phyloP scores from a whole-genome alignment of 1,284 basidiomycete species.

The Trametes polyzona region DNA sequence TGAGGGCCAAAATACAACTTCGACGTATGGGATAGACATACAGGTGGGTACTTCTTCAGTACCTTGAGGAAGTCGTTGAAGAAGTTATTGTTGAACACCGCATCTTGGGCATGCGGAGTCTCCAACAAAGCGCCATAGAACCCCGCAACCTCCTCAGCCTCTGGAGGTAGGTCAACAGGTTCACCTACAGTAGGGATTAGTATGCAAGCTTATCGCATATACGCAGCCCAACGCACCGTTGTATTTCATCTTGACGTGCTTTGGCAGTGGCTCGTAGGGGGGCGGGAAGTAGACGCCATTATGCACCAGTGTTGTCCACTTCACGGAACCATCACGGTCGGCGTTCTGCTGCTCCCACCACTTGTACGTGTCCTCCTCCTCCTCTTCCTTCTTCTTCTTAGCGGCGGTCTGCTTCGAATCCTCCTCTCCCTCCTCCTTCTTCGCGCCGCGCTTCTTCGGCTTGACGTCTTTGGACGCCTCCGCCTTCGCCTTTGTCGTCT shows the following conservation, averaged over 20 bases:
- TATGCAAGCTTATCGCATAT: neutral
- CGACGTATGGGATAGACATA: constrained; percentile 43
- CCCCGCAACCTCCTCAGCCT: constrained; percentile 95
- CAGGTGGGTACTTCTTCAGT: constrained; percentile 86
- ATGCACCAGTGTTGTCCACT: constrained; percentile 95
- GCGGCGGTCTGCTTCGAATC: constrained; percentile 48
- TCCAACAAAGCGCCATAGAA: constrained; percentile 96
- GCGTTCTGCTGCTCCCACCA: constrained; percentile 83
- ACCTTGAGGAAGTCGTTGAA: constrained; percentile 89
- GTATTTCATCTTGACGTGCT: constrained; percentile 93
- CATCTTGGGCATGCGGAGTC: constrained; percentile 91
- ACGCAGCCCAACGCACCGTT: constrained; percentile 61
- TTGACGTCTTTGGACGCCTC: constrained; percentile 36
- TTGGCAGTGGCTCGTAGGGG: constrained; percentile 87
- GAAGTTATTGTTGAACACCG: constrained; percentile 93
- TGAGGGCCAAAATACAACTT: constrained; percentile 6
- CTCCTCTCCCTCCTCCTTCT: constrained; percentile 40
- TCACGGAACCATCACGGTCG: constrained; percentile 75
- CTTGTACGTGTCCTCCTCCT: constrained; percentile 71
- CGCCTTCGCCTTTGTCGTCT: constrained; percentile 48
- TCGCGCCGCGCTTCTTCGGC: constrained; percentile 38
- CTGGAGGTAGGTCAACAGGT: constrained; percentile 78
- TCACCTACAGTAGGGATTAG: constrained; percentile 57
- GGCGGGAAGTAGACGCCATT: constrained; percentile 96
- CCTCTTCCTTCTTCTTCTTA: constrained; percentile 65